Evolutionary conservation across 352 stramenopile species (phyloP).

Genomic region (Globisporangium splendens): DNA sequence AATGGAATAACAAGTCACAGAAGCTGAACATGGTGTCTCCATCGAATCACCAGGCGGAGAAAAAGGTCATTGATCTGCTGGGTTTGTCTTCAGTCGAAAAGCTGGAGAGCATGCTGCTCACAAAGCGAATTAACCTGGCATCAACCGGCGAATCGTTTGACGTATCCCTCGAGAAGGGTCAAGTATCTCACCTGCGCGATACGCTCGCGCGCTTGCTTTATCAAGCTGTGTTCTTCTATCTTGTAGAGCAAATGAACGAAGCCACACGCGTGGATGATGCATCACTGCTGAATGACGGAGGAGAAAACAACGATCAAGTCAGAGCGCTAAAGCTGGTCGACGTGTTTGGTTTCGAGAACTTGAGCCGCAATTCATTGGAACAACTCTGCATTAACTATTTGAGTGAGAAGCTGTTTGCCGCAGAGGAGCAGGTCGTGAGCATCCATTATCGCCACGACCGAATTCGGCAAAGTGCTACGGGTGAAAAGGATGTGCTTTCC

Average conservation of each 20-base stretch:
- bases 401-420: constrained; percentile 68
- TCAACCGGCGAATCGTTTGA: constrained; percentile 55
- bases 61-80: constrained; percentile 31
- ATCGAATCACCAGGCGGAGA: constrained; percentile 11
- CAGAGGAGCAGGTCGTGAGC: constrained; percentile 24
- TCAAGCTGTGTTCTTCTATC: constrained; percentile 38
- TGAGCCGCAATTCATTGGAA: constrained; percentile 66
- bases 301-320: constrained; percentile 5
- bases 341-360: constrained; percentile 73
- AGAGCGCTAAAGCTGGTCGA: constrained; percentile 55
- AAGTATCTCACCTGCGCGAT: constrained; percentile 45
- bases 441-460: background rate
- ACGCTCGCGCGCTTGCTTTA: constrained; percentile 63
- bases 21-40: constrained; percentile 28
- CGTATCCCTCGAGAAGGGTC: constrained; percentile 39
- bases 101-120: constrained; percentile 45
- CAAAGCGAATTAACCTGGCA: constrained; percentile 34
- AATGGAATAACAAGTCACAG: constrained; percentile 15
- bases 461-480: background rate
- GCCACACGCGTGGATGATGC: constrained; percentile 23
- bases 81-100: constrained; percentile 23
- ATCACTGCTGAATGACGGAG: background rate
- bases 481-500: constrained; percentile 24
- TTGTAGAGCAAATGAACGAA: constrained; percentile 48
- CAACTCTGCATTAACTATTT: constrained; percentile 83